Evolutionary conservation across 352 stramenopile species (phyloP).

Genomic region (Phytophthora cactorum): DNA sequence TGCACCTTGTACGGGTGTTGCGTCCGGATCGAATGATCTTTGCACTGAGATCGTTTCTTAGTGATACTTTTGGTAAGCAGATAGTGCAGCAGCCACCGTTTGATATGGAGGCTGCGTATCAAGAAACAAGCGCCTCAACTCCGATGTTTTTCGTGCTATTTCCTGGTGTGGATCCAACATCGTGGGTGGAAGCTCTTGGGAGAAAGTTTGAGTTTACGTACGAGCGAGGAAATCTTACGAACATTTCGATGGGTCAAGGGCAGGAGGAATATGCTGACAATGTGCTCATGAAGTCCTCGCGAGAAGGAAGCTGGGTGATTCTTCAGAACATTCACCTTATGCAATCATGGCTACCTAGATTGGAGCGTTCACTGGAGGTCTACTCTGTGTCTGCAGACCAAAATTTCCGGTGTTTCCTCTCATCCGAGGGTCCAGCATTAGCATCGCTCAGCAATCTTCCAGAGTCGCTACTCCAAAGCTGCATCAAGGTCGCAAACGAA

Average conservation of each 20-base stretch:
- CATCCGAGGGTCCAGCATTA: constrained; percentile 88
- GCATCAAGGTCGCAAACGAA: constrained; percentile 90
- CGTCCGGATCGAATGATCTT: constrained; percentile 86
- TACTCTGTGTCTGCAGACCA: constrained; percentile 86
- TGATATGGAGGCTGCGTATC: constrained; percentile 86
- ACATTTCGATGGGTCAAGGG: constrained; percentile 92
- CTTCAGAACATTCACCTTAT: constrained; percentile 94
- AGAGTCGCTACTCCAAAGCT: constrained; percentile 83
- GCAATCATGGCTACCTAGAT: constrained; percentile 87
- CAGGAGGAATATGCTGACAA: constrained; percentile 80
- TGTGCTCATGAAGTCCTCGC: constrained; percentile 70
- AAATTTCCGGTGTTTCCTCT: constrained; percentile 96
- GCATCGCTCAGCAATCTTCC: constrained; percentile 90
- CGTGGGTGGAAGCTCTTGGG: constrained; percentile 85
- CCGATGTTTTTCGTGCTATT: constrained; percentile 94
- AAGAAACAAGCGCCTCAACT: constrained; percentile 90
- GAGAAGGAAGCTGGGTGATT: constrained; percentile 89
- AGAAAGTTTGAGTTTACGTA: constrained; percentile 86
- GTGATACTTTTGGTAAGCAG: constrained; percentile 54
- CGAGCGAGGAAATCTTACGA: constrained; percentile 74
- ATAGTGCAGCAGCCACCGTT: constrained; percentile 90
- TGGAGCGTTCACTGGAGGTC: constrained; percentile 81
- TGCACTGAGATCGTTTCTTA: constrained; percentile 72
- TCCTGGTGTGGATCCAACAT: constrained; percentile 89
- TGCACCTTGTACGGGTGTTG: constrained; percentile 84